These are phyloP conservation scores for Puccinia coronata DNA, from an alignment of 1,284 basidiomycete genomes.

Conservation along the genomic window DNA sequence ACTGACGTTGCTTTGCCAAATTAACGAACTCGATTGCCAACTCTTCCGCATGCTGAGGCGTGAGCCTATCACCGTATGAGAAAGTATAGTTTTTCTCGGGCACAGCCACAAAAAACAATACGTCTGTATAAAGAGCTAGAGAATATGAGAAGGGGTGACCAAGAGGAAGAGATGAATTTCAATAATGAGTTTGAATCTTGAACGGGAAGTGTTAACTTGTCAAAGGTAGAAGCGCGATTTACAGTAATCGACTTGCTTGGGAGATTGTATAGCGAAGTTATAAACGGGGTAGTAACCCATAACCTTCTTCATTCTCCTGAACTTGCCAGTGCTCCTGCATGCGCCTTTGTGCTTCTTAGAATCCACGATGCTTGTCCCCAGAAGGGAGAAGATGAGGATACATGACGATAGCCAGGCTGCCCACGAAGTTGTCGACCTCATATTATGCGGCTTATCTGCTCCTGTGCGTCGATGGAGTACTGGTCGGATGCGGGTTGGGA, in stretches of 20 bases:
- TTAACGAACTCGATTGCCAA: conserved; percentile 22
- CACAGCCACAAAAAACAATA: conserved; percentile 40
- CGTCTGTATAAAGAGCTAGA: conserved; percentile 38
- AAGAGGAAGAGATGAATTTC: no score
- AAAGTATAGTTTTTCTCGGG: conserved; percentile 25
- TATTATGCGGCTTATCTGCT: not conserved
- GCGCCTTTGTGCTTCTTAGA: not conserved
- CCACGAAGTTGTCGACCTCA: not conserved
- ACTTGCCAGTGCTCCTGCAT: not conserved
- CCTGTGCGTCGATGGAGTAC: not conserved
- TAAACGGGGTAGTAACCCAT: conserved; percentile 43
- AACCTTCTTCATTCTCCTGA: conserved; percentile 22
- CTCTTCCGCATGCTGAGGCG: not conserved
- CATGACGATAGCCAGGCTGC: conserved; percentile 8
- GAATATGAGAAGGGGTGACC: not conserved
- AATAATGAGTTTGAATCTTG: not conserved
- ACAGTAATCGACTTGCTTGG: conserved; percentile 40
- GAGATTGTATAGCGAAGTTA: conserved; percentile 26
- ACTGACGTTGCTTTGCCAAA: conserved; percentile 27
- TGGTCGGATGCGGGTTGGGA: not conserved
- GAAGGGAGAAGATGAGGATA: not conserved
- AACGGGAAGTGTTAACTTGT: not conserved
- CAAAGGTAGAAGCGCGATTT: not conserved
- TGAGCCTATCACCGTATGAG: conserved; percentile 8
- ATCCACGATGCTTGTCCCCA: not conserved